These are phyloP conservation scores for Tetrahymena thermophila DNA, from an alignment of 73 alveolate genomes.

Conservation along the genomic window DNA sequence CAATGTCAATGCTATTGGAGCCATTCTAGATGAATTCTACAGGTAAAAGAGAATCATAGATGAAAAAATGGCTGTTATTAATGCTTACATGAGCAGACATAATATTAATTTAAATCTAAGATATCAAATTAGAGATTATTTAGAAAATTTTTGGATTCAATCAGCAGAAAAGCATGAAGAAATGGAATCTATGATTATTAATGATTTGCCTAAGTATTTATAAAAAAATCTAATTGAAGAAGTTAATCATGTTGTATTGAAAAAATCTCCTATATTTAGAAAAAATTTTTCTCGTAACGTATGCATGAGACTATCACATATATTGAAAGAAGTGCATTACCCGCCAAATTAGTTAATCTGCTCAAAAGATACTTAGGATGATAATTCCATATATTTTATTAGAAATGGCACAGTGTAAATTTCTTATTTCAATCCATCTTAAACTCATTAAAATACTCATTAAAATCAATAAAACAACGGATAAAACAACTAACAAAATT, in stretches of 20 bases:
- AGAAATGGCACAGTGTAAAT: background rate
- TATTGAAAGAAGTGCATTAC: background rate
- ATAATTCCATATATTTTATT: background rate
- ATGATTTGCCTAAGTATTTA: background rate
- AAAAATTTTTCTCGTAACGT: background rate
- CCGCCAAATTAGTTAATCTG: background rate
- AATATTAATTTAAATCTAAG: background rate
- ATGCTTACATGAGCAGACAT: background rate
- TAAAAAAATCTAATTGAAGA: background rate
- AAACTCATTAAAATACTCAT: background rate
- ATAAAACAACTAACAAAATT: too few species aligned
- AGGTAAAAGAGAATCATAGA: background rate
- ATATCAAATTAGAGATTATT: background rate
- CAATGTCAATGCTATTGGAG: constrained; percentile 41
- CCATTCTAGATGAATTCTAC: constrained; percentile 23
- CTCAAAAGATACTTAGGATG: background rate
- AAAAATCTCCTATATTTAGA: background rate
- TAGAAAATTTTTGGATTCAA: background rate
- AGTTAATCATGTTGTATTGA: background rate
- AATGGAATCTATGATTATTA: background rate
- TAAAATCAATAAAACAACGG: background rate
- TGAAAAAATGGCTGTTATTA: background rate
- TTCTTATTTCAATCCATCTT: background rate
- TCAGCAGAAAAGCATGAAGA: background rate
- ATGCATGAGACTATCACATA: background rate